Base-by-base conservation (phyloP, 306 rosid genomes). In the Cicer yamashitae region DNA sequence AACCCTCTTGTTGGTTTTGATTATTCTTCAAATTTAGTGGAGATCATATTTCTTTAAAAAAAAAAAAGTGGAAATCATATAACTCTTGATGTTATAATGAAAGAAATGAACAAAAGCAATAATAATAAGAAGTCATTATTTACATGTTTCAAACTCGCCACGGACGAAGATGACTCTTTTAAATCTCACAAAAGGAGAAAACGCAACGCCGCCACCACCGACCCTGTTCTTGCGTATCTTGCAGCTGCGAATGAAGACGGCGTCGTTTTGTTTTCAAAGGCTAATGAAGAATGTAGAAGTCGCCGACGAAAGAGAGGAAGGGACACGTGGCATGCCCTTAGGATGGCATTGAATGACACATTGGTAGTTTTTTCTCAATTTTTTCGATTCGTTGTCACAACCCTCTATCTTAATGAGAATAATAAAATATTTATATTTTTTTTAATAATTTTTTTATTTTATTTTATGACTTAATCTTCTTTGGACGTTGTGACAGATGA, bases 281-380 rank as follows among this genome's bases (percentile, higher is more conserved):
- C 20, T 2, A 57, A 3, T 7, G 63, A 8, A 4, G 44, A 44
- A 25, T 7, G 38, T 0, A 6, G 34, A 12, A 30, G 11, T 40
- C 30, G 6, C 13, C 53, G 30, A 3, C 69, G 9, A 3, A 68
- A 40, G 52, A 66, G 34, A 14, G 70, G 9, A 1, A 17, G 46
- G 1, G 3, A 57, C 0, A 3, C 2, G 8, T 60, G 84, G 80
- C 59, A 6, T 7, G 5, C 43, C n/a, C n/a, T 77, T 3, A 80
- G 39, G 45, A 13, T 43, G 7, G 74, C 45, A 2, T 1, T 80
- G 17, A 60, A 44, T 2, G 67, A 7, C 5, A 72, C 74, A 14
- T 68, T 78, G 86, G 86, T 81, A 66, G 17, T 73, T 47, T 10
- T 7, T 30, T 22, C 1, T 12, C 18, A 66, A 18, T 30, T 30